Evolutionary conservation across 805 yeast genomes (phyloP).

Genomic region (Barnettozyma pratensis): DNA sequence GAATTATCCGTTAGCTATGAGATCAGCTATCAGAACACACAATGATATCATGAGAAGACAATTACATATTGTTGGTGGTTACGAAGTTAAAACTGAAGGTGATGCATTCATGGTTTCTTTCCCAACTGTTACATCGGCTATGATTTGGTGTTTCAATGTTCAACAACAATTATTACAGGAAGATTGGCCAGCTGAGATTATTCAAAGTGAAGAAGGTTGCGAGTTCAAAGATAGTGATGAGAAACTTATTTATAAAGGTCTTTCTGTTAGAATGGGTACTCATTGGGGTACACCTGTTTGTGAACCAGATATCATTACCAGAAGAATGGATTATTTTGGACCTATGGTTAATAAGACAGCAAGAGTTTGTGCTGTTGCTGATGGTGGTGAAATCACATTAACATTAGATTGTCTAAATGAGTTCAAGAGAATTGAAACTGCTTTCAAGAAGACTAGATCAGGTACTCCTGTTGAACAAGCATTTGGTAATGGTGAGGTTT

Average conservation of each 20-base stretch:
- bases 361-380: conserved; percentile 89
- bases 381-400: conserved; percentile 95
- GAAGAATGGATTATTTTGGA: conserved; percentile 98
- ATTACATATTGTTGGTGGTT: conserved; percentile 88
- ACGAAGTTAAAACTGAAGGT: conserved; percentile 98
- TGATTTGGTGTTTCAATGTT: conserved; percentile 91
- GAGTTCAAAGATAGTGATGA: conserved; percentile 62
- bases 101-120: conserved; percentile 98
- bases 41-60: conserved; percentile 93
- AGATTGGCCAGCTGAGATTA: conserved; percentile 94
- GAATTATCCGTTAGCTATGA: conserved; percentile 85
- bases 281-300: conserved; percentile 99
- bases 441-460: conserved; percentile 8
- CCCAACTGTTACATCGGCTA: conserved; percentile 85
- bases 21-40: conserved; percentile 93
- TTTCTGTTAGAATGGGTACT: conserved; percentile 95
- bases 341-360: conserved; percentile 98
- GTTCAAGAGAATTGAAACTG: conserved; percentile 49
- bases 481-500: conserved; percentile 41
- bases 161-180: conserved; percentile 78
- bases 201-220: conserved; percentile 79
- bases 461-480: conserved; percentile 32
- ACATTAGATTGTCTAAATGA: conserved; percentile 79
- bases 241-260: conserved; percentile 69
- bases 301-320: conserved; percentile 89